Base-by-base conservation (phyloP, 2,329 filamentous ascomycete species). In the Simplicillium sp. region DNA sequence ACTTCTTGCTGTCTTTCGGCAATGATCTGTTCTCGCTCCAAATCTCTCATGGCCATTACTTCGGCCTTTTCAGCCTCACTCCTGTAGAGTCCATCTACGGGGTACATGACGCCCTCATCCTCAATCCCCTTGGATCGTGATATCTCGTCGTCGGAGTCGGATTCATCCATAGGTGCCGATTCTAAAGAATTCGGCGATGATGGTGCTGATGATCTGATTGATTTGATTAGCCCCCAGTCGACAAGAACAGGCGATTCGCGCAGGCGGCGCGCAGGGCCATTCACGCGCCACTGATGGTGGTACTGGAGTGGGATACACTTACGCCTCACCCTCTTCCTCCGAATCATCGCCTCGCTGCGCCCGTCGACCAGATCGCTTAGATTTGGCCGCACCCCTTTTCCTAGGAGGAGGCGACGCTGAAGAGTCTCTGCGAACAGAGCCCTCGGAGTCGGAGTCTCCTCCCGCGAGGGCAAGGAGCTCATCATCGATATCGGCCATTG, bases 381-480 rank as follows among this genome's bases (percentile, higher is more conserved):
- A 56, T 11, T 53, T 48, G 31, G 50, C 20, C 20, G 20, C 38
- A 11, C 36, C 47, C 47, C 54, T 57, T 48, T 54, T 54, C 3
- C 57, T 48, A 5, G 62, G 54, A 47, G 69, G 64, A 46, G 71
- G 66, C 46, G 77, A 75, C 39, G 70, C 68, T 36, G 77, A 74
- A 31, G 65, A 70, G 49, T 71, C 67, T 54, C 77, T 65, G 60
- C 75, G 70, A 53, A 68, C 66, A 55, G 67, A 61, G 38, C 57
- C 73, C 61, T 77, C 76, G 52, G 76, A 76, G 54, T 73, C 76
- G 44, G 77, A 76, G 40, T 77, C 83, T 51, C 86, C 87, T 54
- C 87, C 92, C 41, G 89, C 92, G 49, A 97, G 80, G 56, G 87
- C 89, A 49, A 97, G 82, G 50, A 97, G 81, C 68, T 96, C 90